Evolutionary conservation across 2,329 filamentous ascomycete species (phyloP), one percentile per base, ranked within the genome.

Genomic region (Colletotrichum horii): DNA sequence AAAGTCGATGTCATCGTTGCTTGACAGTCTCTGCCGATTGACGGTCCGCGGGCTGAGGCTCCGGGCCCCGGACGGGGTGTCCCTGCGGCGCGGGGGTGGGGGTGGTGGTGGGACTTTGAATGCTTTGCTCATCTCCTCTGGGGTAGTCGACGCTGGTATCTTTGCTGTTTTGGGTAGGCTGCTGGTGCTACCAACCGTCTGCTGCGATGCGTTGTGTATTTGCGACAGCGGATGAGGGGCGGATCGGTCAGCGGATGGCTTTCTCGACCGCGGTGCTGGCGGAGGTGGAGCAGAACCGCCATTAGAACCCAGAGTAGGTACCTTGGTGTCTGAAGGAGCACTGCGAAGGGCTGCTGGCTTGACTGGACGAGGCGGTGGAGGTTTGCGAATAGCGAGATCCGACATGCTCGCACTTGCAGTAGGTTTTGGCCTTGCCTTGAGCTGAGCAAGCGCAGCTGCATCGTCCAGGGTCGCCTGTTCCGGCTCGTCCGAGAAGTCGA

Each of bases 401-500:
- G 80, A 67, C 52, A 83, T 78, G 77, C 80, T 84, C 68, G 77
- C 74, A 28, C 34, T 71, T 56, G 77, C 71, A 26, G 36, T 71
- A 52, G 78, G 66, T 32, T 74, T 79, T 14, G 77, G 77, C 14
- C 48, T 28, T 60, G 79, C 80, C 34, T 78, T 82, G 15, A 81
- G 64, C 66, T 84, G 81, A 22, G 80, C 76, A 4, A 84, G 78
- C 36, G 81, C 80, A 12, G 78, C 81, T 7, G 85, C 80, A 26
- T 85, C 80, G 62, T 86, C 83, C 2, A 84, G 71, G 5, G 79
- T 83, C 3, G 80, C 80, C 43, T 85, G 82, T 62, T 85, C 83
- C 1, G 89, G 86, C 68, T 91, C 89, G 16, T 91, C 89, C 1
- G 89, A 89, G 38, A 93, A 85, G 80, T 94, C 91, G 34, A 94